Percentiles rank a stretch among this genome's conserved stretches.
These are phyloP conservation scores for Schwanniomyces yamadae DNA, from an alignment of 805 yeast species.

Conservation along the genomic window DNA sequence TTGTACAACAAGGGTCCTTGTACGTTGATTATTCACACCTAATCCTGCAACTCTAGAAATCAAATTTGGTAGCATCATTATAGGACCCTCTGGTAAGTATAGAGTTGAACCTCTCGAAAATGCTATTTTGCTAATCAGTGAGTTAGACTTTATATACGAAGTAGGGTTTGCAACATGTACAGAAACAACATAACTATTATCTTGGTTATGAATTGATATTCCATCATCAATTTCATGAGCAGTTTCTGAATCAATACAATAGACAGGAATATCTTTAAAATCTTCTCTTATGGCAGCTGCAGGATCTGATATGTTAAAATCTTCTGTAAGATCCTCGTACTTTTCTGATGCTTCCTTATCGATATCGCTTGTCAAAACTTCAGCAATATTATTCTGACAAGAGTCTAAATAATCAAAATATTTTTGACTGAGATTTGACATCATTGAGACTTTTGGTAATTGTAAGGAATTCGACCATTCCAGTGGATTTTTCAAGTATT, in stretches of 20 bases:
- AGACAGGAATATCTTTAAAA: conserved; percentile 52
- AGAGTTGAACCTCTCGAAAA: conserved; percentile 61
- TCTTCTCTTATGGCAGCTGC: conserved; percentile 32
- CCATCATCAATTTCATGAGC: conserved; percentile 97
- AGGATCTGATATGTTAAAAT: conserved; percentile 32
- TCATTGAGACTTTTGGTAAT: conserved; percentile 46
- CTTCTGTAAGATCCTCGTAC: no score
- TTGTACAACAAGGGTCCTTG: conserved; percentile 45
- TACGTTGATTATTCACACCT: conserved; percentile 39
- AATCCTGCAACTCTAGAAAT: conserved; percentile 53
- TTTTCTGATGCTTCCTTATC: background rate
- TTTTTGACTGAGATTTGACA: conserved; percentile 43
- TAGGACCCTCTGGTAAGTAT: conserved; percentile 66
- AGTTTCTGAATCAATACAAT: conserved; percentile 75
- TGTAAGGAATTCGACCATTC: conserved; percentile 48
- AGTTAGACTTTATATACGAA: conserved; percentile 50
- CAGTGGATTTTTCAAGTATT: conserved; percentile 46
- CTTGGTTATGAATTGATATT: conserved; percentile 51
- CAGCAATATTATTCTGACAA: background rate
- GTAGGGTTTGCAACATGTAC: conserved; percentile 89
- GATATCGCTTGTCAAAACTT: background rate
- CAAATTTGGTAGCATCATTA: conserved; percentile 68
- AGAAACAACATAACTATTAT: conserved; percentile 43
- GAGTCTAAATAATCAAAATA: conserved; percentile 35
- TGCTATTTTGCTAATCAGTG: conserved; percentile 53